Evolutionary conservation across 805 yeast genomes (phyloP), one percentile per base, ranked within the genome.

Genomic region (Ogataea methanolica): DNA sequence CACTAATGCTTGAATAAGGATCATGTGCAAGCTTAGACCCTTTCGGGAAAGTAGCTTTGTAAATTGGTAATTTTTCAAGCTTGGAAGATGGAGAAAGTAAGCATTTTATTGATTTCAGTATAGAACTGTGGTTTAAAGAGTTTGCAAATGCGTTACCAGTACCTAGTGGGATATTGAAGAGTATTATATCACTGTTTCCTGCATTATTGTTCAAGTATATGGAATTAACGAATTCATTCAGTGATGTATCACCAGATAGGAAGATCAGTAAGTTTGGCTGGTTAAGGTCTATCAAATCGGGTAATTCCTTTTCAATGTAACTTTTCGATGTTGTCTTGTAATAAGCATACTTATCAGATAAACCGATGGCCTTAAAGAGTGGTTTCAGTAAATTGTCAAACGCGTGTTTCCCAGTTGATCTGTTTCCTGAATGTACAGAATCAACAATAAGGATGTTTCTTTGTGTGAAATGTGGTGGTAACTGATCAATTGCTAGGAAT

Each of bases 171-270:
- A 91, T 62, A 36, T 68, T 67, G 34, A 66, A 55, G 2, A 79
- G 45, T 1, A 57, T 53, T 17, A 51, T 19, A 17, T 45, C 33
- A 12, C 52, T 37, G 3, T 16, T 17, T 2, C 15, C 6, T 5
- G 31, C 2, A 8, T 33, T 29, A 23, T 14, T 9, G 4, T 39
- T 33, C 3, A 75, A 61, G 17, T 64, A 19, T 12, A 47, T 22
- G 38, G 51, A 70, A 60, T 90, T 90, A 46, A 88, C 56, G 43
- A 91, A 79, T 62, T 91, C 97, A 43, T 77, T 80, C 5, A 88
- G 69, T 1, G 95, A 82, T 0, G 97, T 90, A 60, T 91, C 97
- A 2, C 97, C 97, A 36, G 95, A 85, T 8, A 91, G 64, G 34
- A 90, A 67, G 2, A 87, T 60, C 9, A 85, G 67, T 0, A 85